Evolutionary conservation across 371 early-diverging fungal genomes (phyloP).

Genomic region (Apophysomyces trapeziformis): DNA sequence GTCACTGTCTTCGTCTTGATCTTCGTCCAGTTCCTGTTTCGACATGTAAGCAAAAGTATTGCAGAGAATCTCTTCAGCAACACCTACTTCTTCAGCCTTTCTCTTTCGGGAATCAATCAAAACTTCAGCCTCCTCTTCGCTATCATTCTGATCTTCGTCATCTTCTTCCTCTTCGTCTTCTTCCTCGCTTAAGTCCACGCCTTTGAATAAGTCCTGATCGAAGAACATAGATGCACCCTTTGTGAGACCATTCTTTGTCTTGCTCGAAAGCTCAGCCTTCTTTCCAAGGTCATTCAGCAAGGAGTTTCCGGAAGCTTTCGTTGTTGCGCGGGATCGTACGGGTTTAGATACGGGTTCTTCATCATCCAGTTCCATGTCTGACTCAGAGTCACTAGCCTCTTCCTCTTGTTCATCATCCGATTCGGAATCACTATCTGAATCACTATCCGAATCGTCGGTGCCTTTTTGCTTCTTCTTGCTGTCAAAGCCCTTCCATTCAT

Average conservation of each 20-base stretch:
- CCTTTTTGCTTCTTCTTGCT: slow-evolving; percentile 51
- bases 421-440: slow-evolving; percentile 24
- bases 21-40: slow-evolving; percentile 25
- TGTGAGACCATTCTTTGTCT: slow-evolving; percentile 65
- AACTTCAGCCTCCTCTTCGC: slow-evolving; percentile 18
- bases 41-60: neutral
- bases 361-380: slow-evolving; percentile 28
- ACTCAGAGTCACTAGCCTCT: slow-evolving; percentile 13
- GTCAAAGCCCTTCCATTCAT: slow-evolving; percentile 75
- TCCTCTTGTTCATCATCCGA: slow-evolving; percentile 50
- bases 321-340: slow-evolving; percentile 16
- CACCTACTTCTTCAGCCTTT: slow-evolving; percentile 46
- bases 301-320: slow-evolving; percentile 51
- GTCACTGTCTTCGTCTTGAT: slow-evolving; percentile 55
- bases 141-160: slow-evolving; percentile 40
- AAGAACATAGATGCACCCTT: slow-evolving; percentile 90
- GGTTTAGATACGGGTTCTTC: slow-evolving; percentile 12
- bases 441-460: slow-evolving; percentile 39
- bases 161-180: slow-evolving; percentile 70
- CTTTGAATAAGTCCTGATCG: slow-evolving; percentile 91
- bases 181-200: slow-evolving; percentile 55
- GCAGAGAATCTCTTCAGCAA: neutral
- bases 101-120: slow-evolving; percentile 38
- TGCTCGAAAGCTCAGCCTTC: slow-evolving; percentile 59
- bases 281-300: slow-evolving; percentile 65